phyloP scores from a whole-genome alignment of 345 rosid species.

The Kernera saxatilis region DNA sequence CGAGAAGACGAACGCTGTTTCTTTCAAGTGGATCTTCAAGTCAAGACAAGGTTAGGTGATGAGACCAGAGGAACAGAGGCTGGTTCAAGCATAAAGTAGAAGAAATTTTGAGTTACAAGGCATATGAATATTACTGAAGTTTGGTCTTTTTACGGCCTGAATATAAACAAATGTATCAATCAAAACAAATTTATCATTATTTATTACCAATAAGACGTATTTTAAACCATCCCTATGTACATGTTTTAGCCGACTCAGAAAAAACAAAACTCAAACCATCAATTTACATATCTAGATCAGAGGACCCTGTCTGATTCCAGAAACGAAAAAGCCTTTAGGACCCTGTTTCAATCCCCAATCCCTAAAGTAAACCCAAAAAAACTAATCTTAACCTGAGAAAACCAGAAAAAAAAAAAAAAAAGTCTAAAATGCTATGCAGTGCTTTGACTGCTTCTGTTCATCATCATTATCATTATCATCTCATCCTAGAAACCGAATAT shows the following conservation, averaged over 20 bases:
- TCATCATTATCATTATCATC: constrained; percentile 8
- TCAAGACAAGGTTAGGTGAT: constrained; percentile 32
- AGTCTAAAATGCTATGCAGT: not conserved
- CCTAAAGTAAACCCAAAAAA: not conserved
- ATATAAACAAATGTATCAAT: not conserved
- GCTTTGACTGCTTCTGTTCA: not conserved
- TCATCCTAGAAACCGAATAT: constrained; percentile 6
- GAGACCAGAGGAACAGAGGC: constrained; percentile 8
- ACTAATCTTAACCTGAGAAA: not conserved
- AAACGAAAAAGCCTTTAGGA: not conserved
- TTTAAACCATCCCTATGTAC: not conserved
- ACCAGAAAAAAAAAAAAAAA: not conserved
- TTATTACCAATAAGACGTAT: constrained; percentile 1
- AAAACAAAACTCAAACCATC: constrained; percentile 2
- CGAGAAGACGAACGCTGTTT: constrained; percentile 48
- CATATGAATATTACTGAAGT: not conserved
- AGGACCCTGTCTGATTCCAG: not conserved
- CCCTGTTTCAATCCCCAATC: not conserved
- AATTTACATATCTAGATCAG: constrained; percentile 1
- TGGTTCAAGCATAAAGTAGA: constrained; percentile 17
- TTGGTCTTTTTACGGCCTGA: not conserved
- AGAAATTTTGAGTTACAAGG: constrained; percentile 5
- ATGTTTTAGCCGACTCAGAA: not conserved
- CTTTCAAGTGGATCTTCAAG: constrained; percentile 49
- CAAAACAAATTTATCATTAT: not conserved